A percentile compares a stretch with the other conserved stretches of the same genome.
Evolutionary conservation across 164 flowering plant genomes (phyloP).

Genomic region (Berberis thunbergii): DNA sequence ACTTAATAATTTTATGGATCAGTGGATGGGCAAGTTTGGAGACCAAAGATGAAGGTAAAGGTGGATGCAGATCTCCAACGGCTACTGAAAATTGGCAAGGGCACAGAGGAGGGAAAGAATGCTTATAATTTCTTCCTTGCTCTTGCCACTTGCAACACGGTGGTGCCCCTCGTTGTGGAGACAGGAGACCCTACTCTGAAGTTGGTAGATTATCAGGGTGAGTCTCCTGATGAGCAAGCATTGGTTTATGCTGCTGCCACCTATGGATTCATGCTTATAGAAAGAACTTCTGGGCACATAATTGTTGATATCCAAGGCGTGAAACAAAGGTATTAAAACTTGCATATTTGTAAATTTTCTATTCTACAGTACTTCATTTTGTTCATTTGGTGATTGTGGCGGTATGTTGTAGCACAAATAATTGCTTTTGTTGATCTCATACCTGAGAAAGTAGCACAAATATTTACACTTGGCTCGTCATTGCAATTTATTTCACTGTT

Average conservation of each 20-base stretch:
- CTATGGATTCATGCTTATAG: conserved; percentile 84
- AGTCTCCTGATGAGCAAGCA: conserved; percentile 99
- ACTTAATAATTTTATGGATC: conserved; percentile 6
- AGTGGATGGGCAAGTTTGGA: conserved; percentile 57
- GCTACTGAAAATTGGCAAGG: conserved; percentile 32
- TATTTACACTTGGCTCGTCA: too few relatives aligned
- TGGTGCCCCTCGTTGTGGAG: conserved; percentile 69
- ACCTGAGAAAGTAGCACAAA: too few relatives aligned
- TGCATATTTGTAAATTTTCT: conserved; percentile 3
- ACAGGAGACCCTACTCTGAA: conserved; percentile 47
- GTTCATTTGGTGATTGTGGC: too few relatives aligned
- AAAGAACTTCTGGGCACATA: conserved; percentile 92
- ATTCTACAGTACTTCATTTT: conserved; percentile 17
- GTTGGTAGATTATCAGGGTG: conserved; percentile 91
- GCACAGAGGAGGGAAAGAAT: conserved; percentile 11
- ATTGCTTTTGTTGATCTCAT: too few relatives aligned
- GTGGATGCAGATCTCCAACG: conserved; percentile 47
- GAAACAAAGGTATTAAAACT: conserved; percentile 19
- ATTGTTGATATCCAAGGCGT: conserved; percentile 45
- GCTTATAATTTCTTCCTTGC: neutral
- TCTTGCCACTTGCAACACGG: conserved; percentile 32
- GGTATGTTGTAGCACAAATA: too few relatives aligned
- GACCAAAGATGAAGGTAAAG: conserved; percentile 81
- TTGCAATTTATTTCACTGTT: too few relatives aligned
- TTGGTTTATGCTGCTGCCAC: conserved; percentile 95